Conservation (phyloP, 2,329 filamentous ascomycete species). For the Claviceps monticola region DNA sequence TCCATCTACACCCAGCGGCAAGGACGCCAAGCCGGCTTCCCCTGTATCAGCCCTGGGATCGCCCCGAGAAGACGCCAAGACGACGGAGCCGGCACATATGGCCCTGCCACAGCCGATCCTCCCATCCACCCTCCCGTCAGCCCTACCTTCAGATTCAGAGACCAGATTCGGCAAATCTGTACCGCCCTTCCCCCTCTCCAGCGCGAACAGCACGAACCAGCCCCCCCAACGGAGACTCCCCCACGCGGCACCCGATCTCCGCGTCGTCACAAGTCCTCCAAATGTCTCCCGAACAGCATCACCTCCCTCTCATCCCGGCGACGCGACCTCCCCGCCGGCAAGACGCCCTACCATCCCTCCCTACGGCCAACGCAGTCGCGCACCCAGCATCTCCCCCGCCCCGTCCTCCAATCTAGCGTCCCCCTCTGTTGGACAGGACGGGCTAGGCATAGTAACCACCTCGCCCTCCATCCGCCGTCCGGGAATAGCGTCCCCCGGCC, state of each 20-base stretch:
- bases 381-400: constrained; percentile 2
- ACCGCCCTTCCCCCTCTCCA: background rate
- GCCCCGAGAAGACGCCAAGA: constrained; percentile 10
- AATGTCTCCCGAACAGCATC: constrained; percentile 7
- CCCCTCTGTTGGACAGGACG: background rate
- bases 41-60: constrained; percentile 31
- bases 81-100: constrained; percentile 1
- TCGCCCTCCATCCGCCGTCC: constrained; percentile 3
- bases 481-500: constrained; percentile 11
- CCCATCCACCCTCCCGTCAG: background rate
- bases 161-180: background rate
- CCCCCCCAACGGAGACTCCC: constrained; percentile 16
- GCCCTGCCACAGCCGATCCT: constrained; percentile 7
- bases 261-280: constrained; percentile 11
- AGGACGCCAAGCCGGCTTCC: constrained; percentile 28
- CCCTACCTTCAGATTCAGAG: background rate
- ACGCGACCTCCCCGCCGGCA: background rate
- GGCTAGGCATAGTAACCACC: background rate
- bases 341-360: constrained; percentile 6
- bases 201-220: constrained; percentile 5
- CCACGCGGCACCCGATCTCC: constrained; percentile 10
- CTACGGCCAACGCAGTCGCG: constrained; percentile 10
- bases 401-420: background rate
- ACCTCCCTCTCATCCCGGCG: background rate
- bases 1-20: constrained; percentile 19